Percentiles rank a stretch among this genome's conserved stretches.
Conservation (phyloP, 495 filamentous ascomycete species). For the Daldinia concentrica region DNA sequence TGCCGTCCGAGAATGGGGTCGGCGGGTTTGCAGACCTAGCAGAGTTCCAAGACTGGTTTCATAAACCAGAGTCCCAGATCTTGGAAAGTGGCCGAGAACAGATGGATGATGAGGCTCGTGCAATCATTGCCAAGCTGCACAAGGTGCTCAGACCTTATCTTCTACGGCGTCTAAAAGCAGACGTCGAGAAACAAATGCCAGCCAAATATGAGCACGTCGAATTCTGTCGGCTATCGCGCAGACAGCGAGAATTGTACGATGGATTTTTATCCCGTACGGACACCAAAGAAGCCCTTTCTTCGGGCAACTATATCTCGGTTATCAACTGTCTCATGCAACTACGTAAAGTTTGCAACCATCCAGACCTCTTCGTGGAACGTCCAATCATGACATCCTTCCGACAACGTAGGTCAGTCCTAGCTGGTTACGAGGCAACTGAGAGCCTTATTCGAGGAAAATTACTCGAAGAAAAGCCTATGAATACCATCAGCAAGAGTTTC, state of each 20-base stretch:
- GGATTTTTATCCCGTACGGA: slow-evolving; percentile 95
- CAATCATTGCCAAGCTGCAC: slow-evolving; percentile 89
- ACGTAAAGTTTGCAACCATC: slow-evolving; percentile 98
- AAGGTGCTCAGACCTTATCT: slow-evolving; percentile 92
- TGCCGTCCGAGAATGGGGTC: slow-evolving; percentile 86
- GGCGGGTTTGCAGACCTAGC: slow-evolving; percentile 88
- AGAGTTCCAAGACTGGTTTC: slow-evolving; percentile 94
- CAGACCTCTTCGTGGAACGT: slow-evolving; percentile 96
- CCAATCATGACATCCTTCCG: slow-evolving; percentile 98
- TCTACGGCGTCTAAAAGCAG: slow-evolving; percentile 90
- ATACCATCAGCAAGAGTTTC: slow-evolving; percentile 74
- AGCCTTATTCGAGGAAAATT: slow-evolving; percentile 73
- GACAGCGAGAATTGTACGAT: slow-evolving; percentile 95
- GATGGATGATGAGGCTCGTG: slow-evolving; percentile 90
- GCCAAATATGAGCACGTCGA: slow-evolving; percentile 97
- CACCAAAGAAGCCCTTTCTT: slow-evolving; percentile 87
- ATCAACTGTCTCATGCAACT: slow-evolving; percentile 99
- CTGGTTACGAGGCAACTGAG: slow-evolving; percentile 81
- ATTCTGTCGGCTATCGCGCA: slow-evolving; percentile 91
- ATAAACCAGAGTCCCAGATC: slow-evolving; percentile 91
- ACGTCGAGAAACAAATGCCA: slow-evolving; percentile 99
- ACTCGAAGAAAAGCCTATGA: slow-evolving; percentile 70
- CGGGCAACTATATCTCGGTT: slow-evolving; percentile 95
- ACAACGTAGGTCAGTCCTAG: slow-evolving; percentile 83
- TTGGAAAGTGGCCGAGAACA: slow-evolving; percentile 91